A percentile compares a stretch with the other conserved stretches of the same genome.
Evolutionary conservation across 176 grass and related monocot species (phyloP).

Genomic region (Oryza rufipogon): DNA sequence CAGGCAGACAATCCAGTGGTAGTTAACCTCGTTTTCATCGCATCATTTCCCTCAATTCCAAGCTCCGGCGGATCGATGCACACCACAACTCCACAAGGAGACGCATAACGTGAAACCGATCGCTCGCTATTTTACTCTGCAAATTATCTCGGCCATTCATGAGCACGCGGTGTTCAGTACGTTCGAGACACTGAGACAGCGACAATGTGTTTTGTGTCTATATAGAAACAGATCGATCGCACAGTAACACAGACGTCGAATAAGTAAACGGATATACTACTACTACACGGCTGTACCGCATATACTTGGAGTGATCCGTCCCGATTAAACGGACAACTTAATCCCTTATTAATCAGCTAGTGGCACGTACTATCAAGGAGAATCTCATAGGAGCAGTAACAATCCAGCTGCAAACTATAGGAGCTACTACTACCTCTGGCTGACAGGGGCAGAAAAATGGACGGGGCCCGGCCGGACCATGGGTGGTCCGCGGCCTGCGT

Average conservation of each 20-base stretch:
- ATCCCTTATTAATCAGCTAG: not conserved
- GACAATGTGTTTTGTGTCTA: not conserved
- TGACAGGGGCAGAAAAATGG: conserved; percentile 5
- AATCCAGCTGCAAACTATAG: conserved; percentile 5
- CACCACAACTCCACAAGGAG: not conserved
- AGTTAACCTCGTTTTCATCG: not conserved
- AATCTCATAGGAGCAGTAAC: not conserved
- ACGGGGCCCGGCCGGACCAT: conserved; percentile 10
- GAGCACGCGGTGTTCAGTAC: not conserved
- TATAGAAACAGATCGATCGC: not conserved
- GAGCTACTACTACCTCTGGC: not conserved
- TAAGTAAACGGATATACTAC: not conserved
- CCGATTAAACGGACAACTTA: too few relatives aligned
- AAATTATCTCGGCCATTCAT: not conserved
- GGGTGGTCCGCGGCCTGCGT: conserved; percentile 23
- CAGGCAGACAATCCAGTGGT: not conserved
- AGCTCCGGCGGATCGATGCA: conserved; percentile 8
- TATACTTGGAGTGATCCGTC: not conserved
- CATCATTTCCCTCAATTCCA: not conserved
- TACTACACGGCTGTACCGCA: not conserved
- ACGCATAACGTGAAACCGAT: not conserved
- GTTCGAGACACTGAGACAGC: not conserved
- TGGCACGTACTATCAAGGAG: not conserved
- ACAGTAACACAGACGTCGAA: not conserved
- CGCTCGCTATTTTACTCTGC: not conserved